phyloP scores from a whole-genome alignment of 2,329 filamentous ascomycete species.

The Botrytis medusae region DNA sequence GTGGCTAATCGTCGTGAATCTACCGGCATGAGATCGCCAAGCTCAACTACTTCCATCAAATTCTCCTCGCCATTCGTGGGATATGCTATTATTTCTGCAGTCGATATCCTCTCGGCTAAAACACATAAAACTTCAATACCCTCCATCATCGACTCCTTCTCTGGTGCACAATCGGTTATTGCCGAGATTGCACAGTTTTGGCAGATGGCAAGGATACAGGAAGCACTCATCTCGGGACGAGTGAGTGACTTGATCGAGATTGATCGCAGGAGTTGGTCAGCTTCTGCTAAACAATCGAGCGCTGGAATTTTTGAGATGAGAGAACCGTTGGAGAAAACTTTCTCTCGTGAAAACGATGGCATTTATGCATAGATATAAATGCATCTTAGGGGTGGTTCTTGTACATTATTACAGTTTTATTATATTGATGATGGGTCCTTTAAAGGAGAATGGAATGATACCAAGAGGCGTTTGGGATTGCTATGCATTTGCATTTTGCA shows the following conservation, averaged over 20 bases:
- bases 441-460: slow-evolving; percentile 17
- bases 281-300: slow-evolving; percentile 20
- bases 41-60: slow-evolving; percentile 7
- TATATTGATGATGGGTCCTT: slow-evolving; percentile 15
- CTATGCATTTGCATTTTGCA: slow-evolving; percentile 2
- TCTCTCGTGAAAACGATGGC: slow-evolving; percentile 33
- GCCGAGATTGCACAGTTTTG: slow-evolving; percentile 58
- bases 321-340: slow-evolving; percentile 46
- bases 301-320: slow-evolving; percentile 32
- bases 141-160: slow-evolving; percentile 54
- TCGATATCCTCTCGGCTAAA: slow-evolving; percentile 65
- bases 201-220: slow-evolving; percentile 56
- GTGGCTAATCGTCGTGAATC: slow-evolving; percentile 42
- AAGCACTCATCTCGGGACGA: slow-evolving; percentile 31
- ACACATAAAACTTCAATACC: slow-evolving; percentile 53
- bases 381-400: neutral
- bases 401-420: slow-evolving; percentile 19
- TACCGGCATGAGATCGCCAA: neutral
- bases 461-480: slow-evolving; percentile 19
- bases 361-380: slow-evolving; percentile 31
- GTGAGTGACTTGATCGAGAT: slow-evolving; percentile 27
- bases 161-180: slow-evolving; percentile 53
- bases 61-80: slow-evolving; percentile 62
- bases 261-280: neutral
- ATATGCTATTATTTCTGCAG: slow-evolving; percentile 61